Base-by-base conservation (phyloP, 495 filamentous ascomycete species). In the Xylaria bambusicola region DNA sequence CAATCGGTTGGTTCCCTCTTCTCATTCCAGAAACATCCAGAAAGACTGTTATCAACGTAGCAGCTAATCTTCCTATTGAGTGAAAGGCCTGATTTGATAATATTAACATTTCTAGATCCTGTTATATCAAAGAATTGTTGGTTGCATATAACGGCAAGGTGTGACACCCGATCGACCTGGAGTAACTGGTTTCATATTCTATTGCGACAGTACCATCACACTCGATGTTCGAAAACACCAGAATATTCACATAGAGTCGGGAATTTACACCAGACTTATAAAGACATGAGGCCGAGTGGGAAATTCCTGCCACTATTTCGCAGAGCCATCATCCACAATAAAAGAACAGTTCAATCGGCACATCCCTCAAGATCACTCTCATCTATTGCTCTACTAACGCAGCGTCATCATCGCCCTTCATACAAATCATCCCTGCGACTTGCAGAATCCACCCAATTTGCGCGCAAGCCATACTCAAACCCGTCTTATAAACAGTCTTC, bases 1-100 rank as follows among this genome's bases (percentile, higher is more conserved):
- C 48, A 20, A 33, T 21, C 17, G n/a, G n/a, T n/a, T n/a, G n/a
- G 1, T 18, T 6, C 17, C 5, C 18, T 46, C 17, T 21, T 45
- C 27, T 31, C 12, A 41, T 52, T 52, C 50, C 50, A 52, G 50
- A 38, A 52, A 23, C 35, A 8, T 27, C 50, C 35, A 52, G 50
- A 52, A 52, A 41, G 12, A 21, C 36, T 23, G 26, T 3, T 15
- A 26, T 15, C 31, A 13, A 24, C 13, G n/a, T 44, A 21, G 6
- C 1, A 44, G n/a, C 41, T 18, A 44, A 6, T 17, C 21, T 6
- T 17, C 18, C 1, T 17, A 21, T 21, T 17, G 21, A 44, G 13
- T 21, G 5, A 18, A 18, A 6, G 21, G 1, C 21, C 9, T 35
- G 13, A n/a, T 26, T 48, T 48, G 45, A 33, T 12, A 50, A 27